phyloP scores from a whole-genome alignment of 306 rosid species.

The Prunus mongolica region DNA sequence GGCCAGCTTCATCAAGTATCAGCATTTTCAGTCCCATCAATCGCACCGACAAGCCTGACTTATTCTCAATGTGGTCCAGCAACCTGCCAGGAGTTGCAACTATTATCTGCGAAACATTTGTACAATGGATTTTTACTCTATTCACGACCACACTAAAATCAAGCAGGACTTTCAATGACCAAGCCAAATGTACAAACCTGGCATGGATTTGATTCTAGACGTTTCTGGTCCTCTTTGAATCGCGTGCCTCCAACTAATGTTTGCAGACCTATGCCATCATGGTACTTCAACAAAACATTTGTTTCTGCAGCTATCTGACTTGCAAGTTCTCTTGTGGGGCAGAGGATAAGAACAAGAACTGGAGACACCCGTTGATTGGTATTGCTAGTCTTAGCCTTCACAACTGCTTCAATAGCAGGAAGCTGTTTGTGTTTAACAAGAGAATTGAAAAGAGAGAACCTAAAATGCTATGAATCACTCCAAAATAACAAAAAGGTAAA shows the following conservation, averaged over 20 bases:
- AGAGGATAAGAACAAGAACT: conserved; percentile 69
- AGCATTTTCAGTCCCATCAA: conserved; percentile 89
- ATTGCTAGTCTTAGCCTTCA: conserved; percentile 56
- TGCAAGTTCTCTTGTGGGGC: conserved; percentile 96
- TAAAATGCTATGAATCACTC: conserved; percentile 15
- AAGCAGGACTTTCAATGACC: conserved; percentile 14
- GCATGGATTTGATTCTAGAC: conserved; percentile 82
- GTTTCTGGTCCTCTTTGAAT: conserved; percentile 81
- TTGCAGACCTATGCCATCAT: conserved; percentile 75
- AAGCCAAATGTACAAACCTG: conserved; percentile 50
- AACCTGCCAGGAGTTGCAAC: conserved; percentile 97
- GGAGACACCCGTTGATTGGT: conserved; percentile 60
- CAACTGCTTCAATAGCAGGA: conserved; percentile 99
- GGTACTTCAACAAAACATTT: conserved; percentile 70
- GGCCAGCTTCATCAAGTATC: conserved; percentile 92
- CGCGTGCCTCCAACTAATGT: conserved; percentile 88
- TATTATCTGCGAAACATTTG: conserved; percentile 54
- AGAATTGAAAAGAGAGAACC: conserved; percentile 12
- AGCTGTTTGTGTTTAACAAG: conserved; percentile 77
- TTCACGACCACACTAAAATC: not conserved
- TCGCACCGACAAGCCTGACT: conserved; percentile 71
- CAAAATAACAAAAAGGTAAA: conserved; percentile 15
- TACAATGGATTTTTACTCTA: not conserved
- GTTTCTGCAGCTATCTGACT: conserved; percentile 89
- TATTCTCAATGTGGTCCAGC: conserved; percentile 87